phyloP scores from a whole-genome alignment of 345 rosid species.

The Citrus inodora region DNA sequence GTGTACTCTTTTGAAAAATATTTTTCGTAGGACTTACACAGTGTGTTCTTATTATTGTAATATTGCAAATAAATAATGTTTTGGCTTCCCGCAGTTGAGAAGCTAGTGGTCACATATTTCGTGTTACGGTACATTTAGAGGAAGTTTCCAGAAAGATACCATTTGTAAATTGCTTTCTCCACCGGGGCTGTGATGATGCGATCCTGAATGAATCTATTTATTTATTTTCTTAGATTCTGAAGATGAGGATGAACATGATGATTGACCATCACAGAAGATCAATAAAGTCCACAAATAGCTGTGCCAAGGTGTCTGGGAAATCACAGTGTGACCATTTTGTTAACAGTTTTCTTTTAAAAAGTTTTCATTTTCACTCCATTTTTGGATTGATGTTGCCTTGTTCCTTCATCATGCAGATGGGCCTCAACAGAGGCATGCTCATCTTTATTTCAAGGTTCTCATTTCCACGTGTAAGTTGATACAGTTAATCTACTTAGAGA shows the following conservation, averaged over 20 bases:
- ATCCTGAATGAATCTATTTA: constrained; percentile 1
- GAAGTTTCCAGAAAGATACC: neutral
- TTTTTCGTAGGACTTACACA: neutral
- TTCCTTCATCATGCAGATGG: neutral
- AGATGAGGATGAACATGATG: constrained; percentile 34
- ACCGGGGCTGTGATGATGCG: neutral
- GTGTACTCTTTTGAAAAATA: neutral
- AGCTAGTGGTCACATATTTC: neutral
- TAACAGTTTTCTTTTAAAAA: neutral
- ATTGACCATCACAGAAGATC: constrained; percentile 18
- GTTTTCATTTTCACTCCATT: neutral
- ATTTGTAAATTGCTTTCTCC: neutral
- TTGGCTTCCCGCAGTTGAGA: neutral
- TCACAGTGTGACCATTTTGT: neutral
- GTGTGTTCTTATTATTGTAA: neutral
- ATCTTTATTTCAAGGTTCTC: neutral
- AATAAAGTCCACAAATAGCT: neutral
- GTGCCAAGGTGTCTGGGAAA: constrained; percentile 1
- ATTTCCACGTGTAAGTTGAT: neutral
- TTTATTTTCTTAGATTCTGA: constrained; percentile 40
- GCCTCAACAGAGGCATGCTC: neutral
- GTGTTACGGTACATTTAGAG: neutral
- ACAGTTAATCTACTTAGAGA: neutral
- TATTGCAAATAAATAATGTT: neutral
- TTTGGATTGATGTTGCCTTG: neutral